Percentiles rank a stretch among this genome's conserved stretches.
These are phyloP conservation scores for Paraphaeosphaeria sporulosa DNA, from an alignment of 2,329 filamentous ascomycete species.

Conservation along the genomic window DNA sequence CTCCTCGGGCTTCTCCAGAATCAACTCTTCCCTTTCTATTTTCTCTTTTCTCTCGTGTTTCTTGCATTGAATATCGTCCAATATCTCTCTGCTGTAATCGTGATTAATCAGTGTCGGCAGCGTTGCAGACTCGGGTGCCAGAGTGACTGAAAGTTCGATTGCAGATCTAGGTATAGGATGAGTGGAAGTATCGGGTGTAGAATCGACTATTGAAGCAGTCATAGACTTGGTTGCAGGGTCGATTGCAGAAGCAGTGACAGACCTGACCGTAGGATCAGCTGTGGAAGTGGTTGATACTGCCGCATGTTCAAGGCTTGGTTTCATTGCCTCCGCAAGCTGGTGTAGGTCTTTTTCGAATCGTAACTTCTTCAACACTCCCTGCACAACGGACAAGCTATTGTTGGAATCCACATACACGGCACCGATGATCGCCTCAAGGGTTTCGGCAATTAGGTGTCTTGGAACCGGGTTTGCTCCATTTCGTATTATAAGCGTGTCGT, in stretches of 20 bases:
- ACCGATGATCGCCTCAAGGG: constrained; percentile 33
- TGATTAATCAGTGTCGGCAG: neutral
- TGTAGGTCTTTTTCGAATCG: constrained; percentile 15
- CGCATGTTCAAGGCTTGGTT: neutral
- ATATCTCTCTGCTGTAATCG: neutral
- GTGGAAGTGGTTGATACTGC: neutral
- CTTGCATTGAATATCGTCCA: neutral
- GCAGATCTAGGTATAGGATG: too few species aligned
- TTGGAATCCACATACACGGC: constrained; percentile 32
- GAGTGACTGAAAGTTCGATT: too few species aligned
- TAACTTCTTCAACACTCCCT: constrained; percentile 18
- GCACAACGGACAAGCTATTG: constrained; percentile 16
- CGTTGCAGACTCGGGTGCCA: neutral
- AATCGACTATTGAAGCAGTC: too few species aligned
- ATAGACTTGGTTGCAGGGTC: neutral
- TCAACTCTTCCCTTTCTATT: neutral
- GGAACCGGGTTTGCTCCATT: neutral
- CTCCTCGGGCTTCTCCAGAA: neutral
- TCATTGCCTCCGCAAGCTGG: neutral
- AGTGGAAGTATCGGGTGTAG: too few species aligned
- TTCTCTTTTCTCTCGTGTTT: neutral
- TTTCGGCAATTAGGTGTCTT: constrained; percentile 22
- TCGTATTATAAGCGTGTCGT: constrained; percentile 15
- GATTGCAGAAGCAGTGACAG: neutral
- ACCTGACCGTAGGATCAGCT: neutral